Evolutionary conservation across 2,329 filamentous ascomycete species (phyloP).

Genomic region (Fusarium algeriense): DNA sequence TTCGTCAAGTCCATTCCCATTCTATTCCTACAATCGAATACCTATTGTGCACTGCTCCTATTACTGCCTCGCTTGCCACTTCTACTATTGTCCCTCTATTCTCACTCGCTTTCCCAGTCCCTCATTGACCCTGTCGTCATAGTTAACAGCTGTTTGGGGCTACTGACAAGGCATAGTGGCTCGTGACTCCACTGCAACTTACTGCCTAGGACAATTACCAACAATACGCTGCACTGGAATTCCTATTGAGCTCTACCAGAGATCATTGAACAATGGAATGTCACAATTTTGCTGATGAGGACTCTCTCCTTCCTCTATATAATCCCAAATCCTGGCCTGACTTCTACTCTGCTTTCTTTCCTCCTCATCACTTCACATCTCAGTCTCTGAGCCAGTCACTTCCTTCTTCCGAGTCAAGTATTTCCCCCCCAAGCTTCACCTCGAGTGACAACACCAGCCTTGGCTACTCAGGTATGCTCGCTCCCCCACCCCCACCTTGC

Average conservation of each 20-base stretch:
- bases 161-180: background rate
- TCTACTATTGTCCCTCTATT: background rate
- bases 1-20: background rate
- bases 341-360: background rate
- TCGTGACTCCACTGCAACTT: background rate
- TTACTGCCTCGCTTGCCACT: background rate
- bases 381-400: background rate
- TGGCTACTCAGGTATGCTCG: background rate
- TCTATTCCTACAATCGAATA: background rate
- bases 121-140: background rate
- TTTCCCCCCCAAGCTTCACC: background rate
- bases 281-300: background rate
- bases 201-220: background rate
- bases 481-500: background rate
- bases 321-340: background rate
- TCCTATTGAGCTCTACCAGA: background rate
- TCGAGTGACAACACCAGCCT: background rate
- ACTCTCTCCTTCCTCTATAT: conserved; percentile 5
- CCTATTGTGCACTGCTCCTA: background rate
- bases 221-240: background rate
- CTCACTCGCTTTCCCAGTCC: background rate
- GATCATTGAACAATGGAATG: background rate
- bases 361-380: conserved; percentile 2
- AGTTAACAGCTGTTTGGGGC: background rate
- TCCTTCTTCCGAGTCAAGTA: background rate